Conservation (phyloP, 2,329 filamentous ascomycete species). For the Pseudogymnoascus sp. region DNA sequence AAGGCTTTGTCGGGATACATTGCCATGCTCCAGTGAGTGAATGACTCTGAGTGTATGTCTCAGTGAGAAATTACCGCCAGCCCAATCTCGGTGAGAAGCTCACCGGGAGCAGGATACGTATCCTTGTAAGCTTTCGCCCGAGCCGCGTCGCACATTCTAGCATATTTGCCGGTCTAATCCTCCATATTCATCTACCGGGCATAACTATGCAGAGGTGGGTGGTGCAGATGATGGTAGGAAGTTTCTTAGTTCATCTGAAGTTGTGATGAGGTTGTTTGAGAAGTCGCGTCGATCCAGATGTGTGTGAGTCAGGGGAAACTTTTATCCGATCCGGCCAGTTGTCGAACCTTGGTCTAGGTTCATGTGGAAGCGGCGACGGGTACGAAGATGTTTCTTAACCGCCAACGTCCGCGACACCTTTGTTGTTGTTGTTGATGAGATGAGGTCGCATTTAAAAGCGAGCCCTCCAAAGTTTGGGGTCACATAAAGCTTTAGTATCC, state of each 20-base stretch:
- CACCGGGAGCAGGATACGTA: not conserved
- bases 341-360: not conserved
- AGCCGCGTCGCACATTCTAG: not conserved
- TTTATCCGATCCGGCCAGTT: not conserved
- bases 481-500: not conserved
- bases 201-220: not conserved
- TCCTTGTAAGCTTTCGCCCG: not conserved
- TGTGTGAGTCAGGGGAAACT: not conserved
- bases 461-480: slow-evolving; percentile 4
- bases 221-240: not conserved
- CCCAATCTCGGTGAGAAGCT: not conserved
- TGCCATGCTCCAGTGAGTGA: not conserved
- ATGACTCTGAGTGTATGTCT: not conserved
- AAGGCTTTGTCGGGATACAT: not conserved
- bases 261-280: not conserved
- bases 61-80: not conserved
- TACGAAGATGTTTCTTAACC: not conserved
- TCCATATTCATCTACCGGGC: not conserved
- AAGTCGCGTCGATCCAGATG: not conserved
- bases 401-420: not conserved
- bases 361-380: not conserved
- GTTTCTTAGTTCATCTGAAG: not conserved
- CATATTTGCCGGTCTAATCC: not conserved
- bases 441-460: slow-evolving; percentile 3
- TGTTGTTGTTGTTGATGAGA: not conserved